Evolutionary conservation across 805 yeast genomes (phyloP).

Genomic region (Kodamaea kakaduensis): DNA sequence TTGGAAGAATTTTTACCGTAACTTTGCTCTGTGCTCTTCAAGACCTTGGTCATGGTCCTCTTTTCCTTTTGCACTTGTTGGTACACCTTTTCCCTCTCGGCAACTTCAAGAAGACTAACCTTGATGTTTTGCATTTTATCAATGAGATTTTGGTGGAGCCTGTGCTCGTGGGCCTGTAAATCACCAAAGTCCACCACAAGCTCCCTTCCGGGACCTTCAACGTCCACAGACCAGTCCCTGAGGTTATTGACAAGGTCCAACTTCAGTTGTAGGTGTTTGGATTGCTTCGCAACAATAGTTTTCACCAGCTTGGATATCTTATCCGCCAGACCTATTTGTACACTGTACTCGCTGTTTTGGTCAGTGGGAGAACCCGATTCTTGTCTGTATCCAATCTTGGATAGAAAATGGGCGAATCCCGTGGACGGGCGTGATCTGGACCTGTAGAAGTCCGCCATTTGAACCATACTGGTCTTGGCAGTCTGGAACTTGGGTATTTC

Average conservation of each 20-base stretch:
- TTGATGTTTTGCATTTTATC: conserved; percentile 44
- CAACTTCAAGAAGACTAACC: conserved; percentile 42
- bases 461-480: too few species aligned
- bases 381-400: too few species aligned
- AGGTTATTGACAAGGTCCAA: conserved; percentile 39
- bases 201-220: conserved; percentile 37
- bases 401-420: too few species aligned
- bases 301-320: conserved; percentile 1
- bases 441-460: too few species aligned
- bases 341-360: too few species aligned
- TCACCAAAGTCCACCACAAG: conserved; percentile 39
- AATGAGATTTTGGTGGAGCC: conserved; percentile 30
- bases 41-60: conserved; percentile 31
- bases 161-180: conserved; percentile 35
- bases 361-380: too few species aligned
- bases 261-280: conserved; percentile 23
- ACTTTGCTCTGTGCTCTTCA: conserved; percentile 40
- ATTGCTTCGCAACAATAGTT: background rate
- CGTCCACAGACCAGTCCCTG: conserved; percentile 36
- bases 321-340: conserved; percentile 4
- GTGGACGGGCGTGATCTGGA: too few species aligned
- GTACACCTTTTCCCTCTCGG: conserved; percentile 48
- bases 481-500: too few species aligned
- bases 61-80: conserved; percentile 35
- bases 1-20: conserved; percentile 42